Base-by-base conservation (phyloP, 2,329 filamentous ascomycete genomes). In the Fusarium haematococcum region DNA sequence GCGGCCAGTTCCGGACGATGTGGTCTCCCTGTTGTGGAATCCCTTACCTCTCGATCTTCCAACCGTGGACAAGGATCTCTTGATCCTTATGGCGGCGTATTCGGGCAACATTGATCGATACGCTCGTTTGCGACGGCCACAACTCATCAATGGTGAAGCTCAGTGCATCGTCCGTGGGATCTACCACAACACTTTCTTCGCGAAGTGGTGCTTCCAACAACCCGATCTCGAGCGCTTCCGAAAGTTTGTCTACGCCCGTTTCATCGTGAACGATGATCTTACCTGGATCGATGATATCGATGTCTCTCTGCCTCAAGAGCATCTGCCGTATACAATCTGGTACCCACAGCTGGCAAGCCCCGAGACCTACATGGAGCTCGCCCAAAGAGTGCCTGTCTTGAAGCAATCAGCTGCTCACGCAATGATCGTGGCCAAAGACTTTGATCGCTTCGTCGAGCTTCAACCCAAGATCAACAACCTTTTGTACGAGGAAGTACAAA, bases 71-170 rank as follows among this genome's bases (percentile, higher is more conserved):
- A 86, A 86, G 58, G 80, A 84, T 50, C 37, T 83, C 0, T 75
- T 85, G 1, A 83, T 85, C 14, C 69, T 78, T 6, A 78, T 81
- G 61, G 82, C 84, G 0, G 84, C 83, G 0, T 85, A 81, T 25
- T 67, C 78, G 1, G 84, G 84, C 3, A 79, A 86, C 23, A 68
- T 85, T 7, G 83, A 86, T 52, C 80, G 83, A 4, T 86, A 85
- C 45, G 25, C 64, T 0, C 80, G 84, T 1, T 76, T 86, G 0
- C 74, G 77, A n/a, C 74, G 81, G 11, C 83, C 79, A 4, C 6
- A 16, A 0, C 11, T 41, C 2, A 14, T 60, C 6, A 39, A 50
- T 5, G 45, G 43, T 0, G 68, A 68, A 9, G 14, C 43, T 23
- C 65, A 68, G 13, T 70, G 68, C 7, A 45, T 69, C 10, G 56